Percentiles rank a stretch among this genome's conserved stretches.
Conservation (phyloP, 1,139 yeast genomes). For the Yamadazyma songkhlaensis region DNA sequence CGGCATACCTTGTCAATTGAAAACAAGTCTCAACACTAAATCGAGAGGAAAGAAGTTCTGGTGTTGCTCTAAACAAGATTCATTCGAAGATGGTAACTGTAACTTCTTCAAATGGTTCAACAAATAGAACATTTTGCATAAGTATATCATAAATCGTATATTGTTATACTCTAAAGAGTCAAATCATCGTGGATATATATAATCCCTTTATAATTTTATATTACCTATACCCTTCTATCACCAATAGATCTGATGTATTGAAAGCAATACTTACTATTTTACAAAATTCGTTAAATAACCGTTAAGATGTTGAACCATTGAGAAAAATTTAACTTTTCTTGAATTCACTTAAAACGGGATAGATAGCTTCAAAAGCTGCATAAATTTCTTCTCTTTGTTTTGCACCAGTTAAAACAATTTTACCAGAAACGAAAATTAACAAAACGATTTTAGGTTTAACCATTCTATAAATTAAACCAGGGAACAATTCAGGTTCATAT, state of each 20-base stretch:
- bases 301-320: not conserved
- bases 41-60: constrained; percentile 58
- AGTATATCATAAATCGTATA: not conserved
- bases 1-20: constrained; percentile 44
- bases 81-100: constrained; percentile 22
- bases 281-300: constrained; percentile 3
- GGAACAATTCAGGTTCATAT: constrained; percentile 97
- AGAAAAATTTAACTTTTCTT: constrained; percentile 60
- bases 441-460: constrained; percentile 97
- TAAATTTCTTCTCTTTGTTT: constrained; percentile 98
- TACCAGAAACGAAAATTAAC: constrained; percentile 94
- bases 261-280: not conserved
- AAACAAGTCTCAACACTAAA: constrained; percentile 44
- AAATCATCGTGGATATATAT: no score
- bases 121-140: not conserved
- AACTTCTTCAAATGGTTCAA: constrained; percentile 36
- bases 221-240: not conserved
- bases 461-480: constrained; percentile 98
- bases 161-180: not conserved
- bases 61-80: constrained; percentile 43
- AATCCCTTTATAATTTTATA: not conserved
- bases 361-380: constrained; percentile 96
- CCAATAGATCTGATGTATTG: no score
- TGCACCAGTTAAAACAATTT: constrained; percentile 97
- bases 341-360: constrained; percentile 97